phyloP scores from a whole-genome alignment of 177 flowering plant species.

The Tripterygium wilfordii region DNA sequence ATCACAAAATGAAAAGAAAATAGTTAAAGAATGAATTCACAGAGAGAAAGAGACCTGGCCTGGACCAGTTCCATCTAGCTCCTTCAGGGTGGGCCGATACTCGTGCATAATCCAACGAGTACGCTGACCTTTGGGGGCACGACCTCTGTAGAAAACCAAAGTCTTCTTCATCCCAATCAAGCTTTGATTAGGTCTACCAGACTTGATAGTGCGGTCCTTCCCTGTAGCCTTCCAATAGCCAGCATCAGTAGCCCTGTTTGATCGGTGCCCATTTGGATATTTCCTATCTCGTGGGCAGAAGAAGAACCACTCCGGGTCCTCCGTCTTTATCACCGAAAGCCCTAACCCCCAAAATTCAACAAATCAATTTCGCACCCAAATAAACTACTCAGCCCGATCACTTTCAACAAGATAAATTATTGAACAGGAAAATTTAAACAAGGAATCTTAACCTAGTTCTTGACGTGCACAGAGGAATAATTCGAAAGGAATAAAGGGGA shows the following conservation, averaged over 20 bases:
- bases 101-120: conserved; percentile 72
- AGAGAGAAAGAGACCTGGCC: conserved; percentile 45
- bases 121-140: conserved; percentile 59
- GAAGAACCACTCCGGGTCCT: conserved; percentile 47
- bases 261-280: conserved; percentile 41
- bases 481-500: no score
- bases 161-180: conserved; percentile 67
- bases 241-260: conserved; percentile 36
- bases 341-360: conserved; percentile 6
- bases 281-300: conserved; percentile 43
- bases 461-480: no score
- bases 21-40: neutral
- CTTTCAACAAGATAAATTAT: no score
- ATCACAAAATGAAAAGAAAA: neutral
- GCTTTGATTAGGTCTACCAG: conserved; percentile 11
- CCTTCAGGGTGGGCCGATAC: conserved; percentile 48
- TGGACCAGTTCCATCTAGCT: conserved; percentile 43
- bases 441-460: neutral
- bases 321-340: conserved; percentile 29
- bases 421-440: no score
- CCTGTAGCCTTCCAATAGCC: conserved; percentile 49
- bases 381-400: no score
- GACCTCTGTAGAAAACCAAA: conserved; percentile 55
- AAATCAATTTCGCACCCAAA: no score
- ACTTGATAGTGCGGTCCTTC: conserved; percentile 38